Conservation (phyloP, 1,284 basidiomycete genomes). For the Rhodotorula glutinis region DNA sequence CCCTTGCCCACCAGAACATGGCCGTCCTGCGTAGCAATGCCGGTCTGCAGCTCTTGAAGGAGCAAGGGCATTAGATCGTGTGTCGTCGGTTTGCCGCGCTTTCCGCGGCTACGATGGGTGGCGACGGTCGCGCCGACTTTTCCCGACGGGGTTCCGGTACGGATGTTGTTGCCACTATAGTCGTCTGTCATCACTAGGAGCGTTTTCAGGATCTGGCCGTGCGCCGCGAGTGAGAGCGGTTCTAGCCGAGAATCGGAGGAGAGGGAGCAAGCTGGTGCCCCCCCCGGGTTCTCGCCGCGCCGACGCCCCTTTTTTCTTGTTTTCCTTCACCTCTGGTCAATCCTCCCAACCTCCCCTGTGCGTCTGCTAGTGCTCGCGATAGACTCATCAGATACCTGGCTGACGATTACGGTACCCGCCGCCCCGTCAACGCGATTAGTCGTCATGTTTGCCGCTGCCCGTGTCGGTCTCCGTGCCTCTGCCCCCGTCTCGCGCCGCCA, state of each 20-base stretch:
- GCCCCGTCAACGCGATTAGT: background rate
- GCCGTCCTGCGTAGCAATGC: constrained; percentile 32
- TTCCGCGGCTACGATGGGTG: background rate
- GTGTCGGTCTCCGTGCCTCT: constrained; percentile 4
- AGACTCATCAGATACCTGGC: background rate
- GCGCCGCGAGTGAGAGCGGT: background rate
- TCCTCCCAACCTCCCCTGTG: background rate
- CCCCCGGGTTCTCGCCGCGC: background rate
- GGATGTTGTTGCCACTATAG: background rate
- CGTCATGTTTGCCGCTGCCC: constrained; percentile 4
- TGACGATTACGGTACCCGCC: background rate
- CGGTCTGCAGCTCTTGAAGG: constrained; percentile 25
- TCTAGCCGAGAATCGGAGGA: background rate
- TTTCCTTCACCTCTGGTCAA: constrained; percentile 1
- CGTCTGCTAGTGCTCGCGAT: background rate
- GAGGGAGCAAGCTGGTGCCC: background rate
- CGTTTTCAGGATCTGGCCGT: background rate
- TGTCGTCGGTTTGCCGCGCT: background rate
- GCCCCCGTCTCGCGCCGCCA: background rate
- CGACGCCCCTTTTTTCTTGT: background rate
- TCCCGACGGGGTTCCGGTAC: background rate
- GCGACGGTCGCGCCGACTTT: background rate
- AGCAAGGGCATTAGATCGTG: constrained; percentile 20
- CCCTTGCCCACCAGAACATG: constrained; percentile 30
- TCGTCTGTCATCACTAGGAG: background rate